Evolutionary conservation across 805 yeast genomes (phyloP), one percentile per base, ranked within the genome.

Genomic region (Candida lessepsii): DNA sequence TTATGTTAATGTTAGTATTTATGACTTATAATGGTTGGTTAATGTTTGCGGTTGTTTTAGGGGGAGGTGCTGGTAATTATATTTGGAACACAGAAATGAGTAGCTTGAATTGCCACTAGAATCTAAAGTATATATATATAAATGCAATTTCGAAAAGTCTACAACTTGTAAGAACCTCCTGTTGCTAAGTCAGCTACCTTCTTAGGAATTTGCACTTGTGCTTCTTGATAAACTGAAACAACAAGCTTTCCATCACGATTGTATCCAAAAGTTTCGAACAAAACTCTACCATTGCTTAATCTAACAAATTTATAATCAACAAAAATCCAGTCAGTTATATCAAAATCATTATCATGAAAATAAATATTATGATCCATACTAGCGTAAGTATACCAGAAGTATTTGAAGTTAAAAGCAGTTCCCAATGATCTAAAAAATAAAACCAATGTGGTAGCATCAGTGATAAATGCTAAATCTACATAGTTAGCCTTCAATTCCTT

Each of bases 21-120:
- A 86, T 86, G 96, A 84, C 91, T 5, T 86, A 83, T 58, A 86
- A 86, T 56, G 86, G 91, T 9, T 86, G 90, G 90, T 73, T 81
- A 24, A 85, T 86, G 93, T 34, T 78, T 6, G 80, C 91, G 3
- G 85, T 84, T 8, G 80, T 78, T 1, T 47, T 71, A 2, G 95
- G 95, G 2, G 93, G 93, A 2, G 72, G 70, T n/a, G 16, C 76
- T 18, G 95, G 95, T 1, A 73, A 80, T 54, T 79, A 71, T 51
- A 25, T 76, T 9, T 86, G 87, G 83, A 76, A 76, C 7, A 35
- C 36, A 3, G 26, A 28, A 23, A 20, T 34, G 9, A 17, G 15
- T 23, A 20, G 25, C 15, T 35, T 40, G 14, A 29, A 25, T 25
- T 40, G 43, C 19, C 39, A 35, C 13, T 37, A 9, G 30, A 30